Percentiles rank a stretch among this genome's conserved stretches.
These are phyloP conservation scores for Scleromitrula shiraiana DNA, from an alignment of 2,329 filamentous ascomycete genomes.

Conservation along the genomic window DNA sequence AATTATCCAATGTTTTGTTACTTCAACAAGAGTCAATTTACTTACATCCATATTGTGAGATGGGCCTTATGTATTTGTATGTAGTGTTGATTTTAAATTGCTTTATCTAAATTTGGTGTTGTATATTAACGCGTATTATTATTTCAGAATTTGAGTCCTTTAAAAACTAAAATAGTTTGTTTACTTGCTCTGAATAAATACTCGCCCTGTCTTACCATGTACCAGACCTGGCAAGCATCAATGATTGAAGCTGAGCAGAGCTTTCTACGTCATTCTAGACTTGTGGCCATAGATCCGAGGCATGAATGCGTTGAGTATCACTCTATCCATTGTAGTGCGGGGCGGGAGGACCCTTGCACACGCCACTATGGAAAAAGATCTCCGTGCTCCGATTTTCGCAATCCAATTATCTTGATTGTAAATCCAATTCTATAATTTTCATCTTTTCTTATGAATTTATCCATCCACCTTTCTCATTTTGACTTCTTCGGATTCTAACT, in stretches of 20 bases:
- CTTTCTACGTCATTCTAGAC: too few species aligned
- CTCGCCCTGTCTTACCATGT: too few species aligned
- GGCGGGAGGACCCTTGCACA: not conserved
- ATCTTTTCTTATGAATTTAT: not conserved
- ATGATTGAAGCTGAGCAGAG: too few species aligned
- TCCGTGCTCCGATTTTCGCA: conserved; percentile 8
- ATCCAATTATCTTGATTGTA: conserved; percentile 10
- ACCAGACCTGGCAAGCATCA: too few species aligned
- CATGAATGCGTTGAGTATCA: too few species aligned
- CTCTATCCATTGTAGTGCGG: not conserved
- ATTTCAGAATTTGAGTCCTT: too few species aligned
- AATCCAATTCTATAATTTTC: conserved; percentile 6
- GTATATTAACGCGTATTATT: too few species aligned
- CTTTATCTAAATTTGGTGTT: too few species aligned
- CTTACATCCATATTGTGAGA: conserved; percentile 6
- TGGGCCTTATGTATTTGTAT: not conserved
- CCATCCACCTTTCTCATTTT: not conserved
- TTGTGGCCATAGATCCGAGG: too few species aligned
- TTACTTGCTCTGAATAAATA: too few species aligned
- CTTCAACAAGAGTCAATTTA: not conserved
- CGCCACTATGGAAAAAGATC: conserved; percentile 2
- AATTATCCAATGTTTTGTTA: not conserved
- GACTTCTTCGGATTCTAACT: not conserved
- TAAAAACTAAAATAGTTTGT: too few species aligned
- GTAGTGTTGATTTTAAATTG: too few species aligned